Evolutionary conservation across 108 stramenopile genomes (phyloP), one percentile per base, ranked within the genome.

Genomic region (Cyclotella choctawhatcheeana): DNA sequence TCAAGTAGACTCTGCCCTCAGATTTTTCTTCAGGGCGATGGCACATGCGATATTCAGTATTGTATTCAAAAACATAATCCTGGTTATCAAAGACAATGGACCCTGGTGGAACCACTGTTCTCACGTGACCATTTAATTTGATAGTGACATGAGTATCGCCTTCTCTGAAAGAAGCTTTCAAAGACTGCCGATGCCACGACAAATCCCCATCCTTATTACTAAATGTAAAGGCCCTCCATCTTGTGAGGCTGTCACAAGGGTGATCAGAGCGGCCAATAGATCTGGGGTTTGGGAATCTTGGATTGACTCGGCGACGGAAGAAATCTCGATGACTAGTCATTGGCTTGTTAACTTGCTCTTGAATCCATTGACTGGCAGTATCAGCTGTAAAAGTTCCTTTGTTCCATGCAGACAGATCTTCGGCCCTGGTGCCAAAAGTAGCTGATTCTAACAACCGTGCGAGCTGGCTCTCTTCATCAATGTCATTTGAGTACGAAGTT

Each of bases 11-110:
- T 31, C 35, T 33, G n/a, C 74, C 79, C 26, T 37, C 5, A 31
- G 20, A 37, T 31, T 40, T 16, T 43, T 73, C 71, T 34, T 79
- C 60, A 10, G 61, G 55, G 44, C 44, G 45, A 13, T 6, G 8
- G 30, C 81, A 81, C 71, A 81, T 81, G 30, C 54, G 21, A 67
- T 81, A 81, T 35, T 72, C 81, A 43, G 35, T 81, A 55, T 77
- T 81, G 50, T 64, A 81, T 21, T 77, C 59, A 35, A 81, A 77
- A 18, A 64, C 22, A 40, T 56, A 68, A 27, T 26, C 26, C 4
- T 18, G 2, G 33, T 69, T 56, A 16, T 55, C 54, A 29, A 69
- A 69, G 2, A 6, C 26, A 26, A 69, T 69, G 32, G 67, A 56
- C 8, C 43, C 53, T 25, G 55, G 21, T 0, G 29, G 7, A 14